phyloP scores from a whole-genome alignment of 108 stramenopile species.

The Fragilaria radians region DNA sequence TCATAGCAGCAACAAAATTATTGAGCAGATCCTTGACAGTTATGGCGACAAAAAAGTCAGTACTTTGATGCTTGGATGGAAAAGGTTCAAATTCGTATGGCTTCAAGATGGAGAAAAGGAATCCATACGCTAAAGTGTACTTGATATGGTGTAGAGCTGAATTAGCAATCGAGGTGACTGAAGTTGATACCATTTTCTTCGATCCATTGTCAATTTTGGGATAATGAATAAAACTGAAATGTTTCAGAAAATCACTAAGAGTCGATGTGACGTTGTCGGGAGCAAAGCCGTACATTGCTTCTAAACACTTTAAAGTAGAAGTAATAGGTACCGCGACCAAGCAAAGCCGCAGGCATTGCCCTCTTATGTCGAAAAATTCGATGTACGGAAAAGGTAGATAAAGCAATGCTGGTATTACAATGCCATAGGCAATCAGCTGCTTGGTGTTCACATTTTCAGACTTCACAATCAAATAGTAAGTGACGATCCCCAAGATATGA shows the following conservation, averaged over 20 bases:
- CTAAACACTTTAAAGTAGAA: neutral
- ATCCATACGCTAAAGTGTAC: neutral
- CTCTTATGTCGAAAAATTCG: neutral
- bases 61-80: no score
- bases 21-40: no score
- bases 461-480: no score
- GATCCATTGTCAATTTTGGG: constrained; percentile 1
- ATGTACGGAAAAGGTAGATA: neutral
- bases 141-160: neutral
- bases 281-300: neutral
- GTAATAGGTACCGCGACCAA: neutral
- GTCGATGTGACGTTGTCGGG: neutral
- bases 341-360: neutral
- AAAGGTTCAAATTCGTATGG: neutral
- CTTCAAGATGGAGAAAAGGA: neutral
- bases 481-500: no score
- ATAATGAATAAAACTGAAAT: neutral
- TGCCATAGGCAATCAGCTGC: constrained; percentile 1
- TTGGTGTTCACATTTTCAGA: no score
- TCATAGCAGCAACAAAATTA: constrained; percentile 5
- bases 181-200: no score
- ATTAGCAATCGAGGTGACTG: neutral
- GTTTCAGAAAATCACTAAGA: neutral
- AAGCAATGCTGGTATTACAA: neutral
- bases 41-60: no score